These are phyloP conservation scores for Retiboletus flavoniger DNA, from an alignment of 1,284 basidiomycete genomes.

Conservation along the genomic window DNA sequence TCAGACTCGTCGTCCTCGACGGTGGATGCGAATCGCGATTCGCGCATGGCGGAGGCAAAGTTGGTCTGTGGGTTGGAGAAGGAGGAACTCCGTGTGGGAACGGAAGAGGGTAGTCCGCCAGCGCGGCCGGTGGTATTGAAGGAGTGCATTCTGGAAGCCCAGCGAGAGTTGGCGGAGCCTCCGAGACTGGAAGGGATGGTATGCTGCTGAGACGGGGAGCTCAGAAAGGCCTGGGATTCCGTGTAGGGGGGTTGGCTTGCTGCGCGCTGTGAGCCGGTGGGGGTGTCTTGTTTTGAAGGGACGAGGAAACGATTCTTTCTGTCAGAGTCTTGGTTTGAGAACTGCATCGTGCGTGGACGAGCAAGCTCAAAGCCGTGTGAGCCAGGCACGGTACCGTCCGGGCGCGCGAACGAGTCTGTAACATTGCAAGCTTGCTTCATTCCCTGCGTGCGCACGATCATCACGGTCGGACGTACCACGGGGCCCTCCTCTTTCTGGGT, in stretches of 20 bases:
- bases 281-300: conserved; percentile 21
- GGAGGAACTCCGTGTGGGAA: conserved; percentile 63
- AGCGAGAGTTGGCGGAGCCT: conserved; percentile 39
- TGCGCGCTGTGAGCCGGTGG: conserved; percentile 44
- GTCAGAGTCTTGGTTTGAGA: conserved; percentile 17
- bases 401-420: neutral
- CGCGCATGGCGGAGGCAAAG: conserved; percentile 63
- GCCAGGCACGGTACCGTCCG: conserved; percentile 3
- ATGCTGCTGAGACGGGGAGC: conserved; percentile 51
- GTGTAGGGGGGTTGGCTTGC: conserved; percentile 66
- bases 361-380: conserved; percentile 15
- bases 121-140: conserved; percentile 36
- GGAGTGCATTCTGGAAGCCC: conserved; percentile 41
- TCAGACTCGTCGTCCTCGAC: conserved; percentile 76
- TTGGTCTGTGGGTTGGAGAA: conserved; percentile 57
- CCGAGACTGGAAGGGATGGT: conserved; percentile 50
- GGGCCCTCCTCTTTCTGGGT: neutral
- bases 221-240: conserved; percentile 46
- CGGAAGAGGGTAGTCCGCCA: conserved; percentile 38
- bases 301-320: conserved; percentile 54
- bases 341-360: conserved; percentile 20
- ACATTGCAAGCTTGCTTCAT: neutral
- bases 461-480: conserved; percentile 8
- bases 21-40: conserved; percentile 60
- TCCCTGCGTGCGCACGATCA: neutral